These are phyloP conservation scores for Umbellularia californica DNA, from an alignment of 164 flowering plant species.

Conservation along the genomic window DNA sequence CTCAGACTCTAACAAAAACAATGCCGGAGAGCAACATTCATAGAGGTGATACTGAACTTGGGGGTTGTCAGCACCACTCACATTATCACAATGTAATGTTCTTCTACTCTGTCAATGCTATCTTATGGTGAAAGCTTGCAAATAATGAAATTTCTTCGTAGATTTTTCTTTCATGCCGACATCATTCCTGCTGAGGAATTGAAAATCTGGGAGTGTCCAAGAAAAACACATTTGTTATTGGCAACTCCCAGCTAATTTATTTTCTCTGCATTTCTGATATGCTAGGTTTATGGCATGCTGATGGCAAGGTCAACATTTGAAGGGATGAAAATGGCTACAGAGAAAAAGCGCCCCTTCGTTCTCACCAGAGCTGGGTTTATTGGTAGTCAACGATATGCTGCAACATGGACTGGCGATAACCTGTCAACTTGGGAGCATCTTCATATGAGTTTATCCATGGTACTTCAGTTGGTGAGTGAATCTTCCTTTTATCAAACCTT, in stretches of 20 bases:
- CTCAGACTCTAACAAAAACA: slow-evolving; percentile 77
- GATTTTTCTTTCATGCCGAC: slow-evolving; percentile 3
- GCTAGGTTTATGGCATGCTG: slow-evolving; percentile 87
- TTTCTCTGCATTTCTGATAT: slow-evolving; percentile 2
- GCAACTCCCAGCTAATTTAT: not conserved
- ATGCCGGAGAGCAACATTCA: slow-evolving; percentile 96
- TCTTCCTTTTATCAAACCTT: not conserved
- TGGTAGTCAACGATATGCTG: slow-evolving; percentile 94
- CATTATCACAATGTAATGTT: slow-evolving; percentile 80
- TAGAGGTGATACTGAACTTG: slow-evolving; percentile 78
- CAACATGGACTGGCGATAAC: slow-evolving; percentile 98
- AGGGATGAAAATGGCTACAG: slow-evolving; percentile 77
- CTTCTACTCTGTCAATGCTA: slow-evolving; percentile 5
- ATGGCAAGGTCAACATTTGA: slow-evolving; percentile 96
- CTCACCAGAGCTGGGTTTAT: slow-evolving; percentile 92
- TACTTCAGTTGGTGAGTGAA: slow-evolving; percentile 80
- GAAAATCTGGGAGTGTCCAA: not conserved
- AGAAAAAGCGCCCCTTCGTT: slow-evolving; percentile 82
- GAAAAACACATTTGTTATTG: not conserved
- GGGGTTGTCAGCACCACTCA: slow-evolving; percentile 74
- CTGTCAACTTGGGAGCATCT: slow-evolving; percentile 92
- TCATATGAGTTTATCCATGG: slow-evolving; percentile 90
- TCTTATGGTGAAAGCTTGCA: not conserved
- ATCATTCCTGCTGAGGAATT: not conserved
- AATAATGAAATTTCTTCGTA: not conserved